These are phyloP conservation scores for Akebia trifoliata DNA, from an alignment of 164 flowering plant genomes.

Conservation along the genomic window DNA sequence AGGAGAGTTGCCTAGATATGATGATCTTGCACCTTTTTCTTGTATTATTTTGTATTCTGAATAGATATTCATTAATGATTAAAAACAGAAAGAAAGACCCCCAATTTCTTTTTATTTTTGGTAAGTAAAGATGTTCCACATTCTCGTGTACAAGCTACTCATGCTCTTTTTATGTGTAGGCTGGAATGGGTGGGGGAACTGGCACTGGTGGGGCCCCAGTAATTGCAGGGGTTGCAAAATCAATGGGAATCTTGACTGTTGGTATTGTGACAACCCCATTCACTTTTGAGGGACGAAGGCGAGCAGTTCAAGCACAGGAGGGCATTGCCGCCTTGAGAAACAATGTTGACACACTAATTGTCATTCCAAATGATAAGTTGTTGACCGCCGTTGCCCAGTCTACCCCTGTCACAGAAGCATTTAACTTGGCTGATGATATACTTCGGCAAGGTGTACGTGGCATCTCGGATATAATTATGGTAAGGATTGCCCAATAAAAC, in stretches of 20 bases:
- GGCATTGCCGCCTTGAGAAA: conserved; percentile 93
- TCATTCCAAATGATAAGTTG: too few relatives aligned
- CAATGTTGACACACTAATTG: conserved; percentile 83
- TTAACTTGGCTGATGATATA: conserved; percentile 91
- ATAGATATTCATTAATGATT: too few relatives aligned
- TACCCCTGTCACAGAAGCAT: conserved; percentile 96
- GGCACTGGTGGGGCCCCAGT: conserved; percentile 96
- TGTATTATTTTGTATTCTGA: too few relatives aligned
- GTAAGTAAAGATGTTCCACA: too few relatives aligned
- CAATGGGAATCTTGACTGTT: conserved; percentile 93
- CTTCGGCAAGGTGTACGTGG: conserved; percentile 98
- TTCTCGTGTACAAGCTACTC: too few relatives aligned
- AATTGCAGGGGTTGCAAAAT: conserved; percentile 83
- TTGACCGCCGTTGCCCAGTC: conserved; percentile 84
- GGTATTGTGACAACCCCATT: conserved; percentile 96
- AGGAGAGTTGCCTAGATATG: too few relatives aligned
- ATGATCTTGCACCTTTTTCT: too few relatives aligned
- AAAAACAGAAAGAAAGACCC: too few relatives aligned
- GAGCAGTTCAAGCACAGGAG: conserved; percentile 95
- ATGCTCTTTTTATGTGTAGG: too few relatives aligned
- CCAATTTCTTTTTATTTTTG: too few relatives aligned
- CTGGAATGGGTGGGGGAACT: conserved; percentile 99
- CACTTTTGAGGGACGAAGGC: conserved; percentile 86
- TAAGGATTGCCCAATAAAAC: conserved; percentile 33
- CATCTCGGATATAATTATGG: conserved; percentile 93